Base-by-base conservation (phyloP, 1,284 basidiomycete species). In the Mrakiaceae sp. region DNA sequence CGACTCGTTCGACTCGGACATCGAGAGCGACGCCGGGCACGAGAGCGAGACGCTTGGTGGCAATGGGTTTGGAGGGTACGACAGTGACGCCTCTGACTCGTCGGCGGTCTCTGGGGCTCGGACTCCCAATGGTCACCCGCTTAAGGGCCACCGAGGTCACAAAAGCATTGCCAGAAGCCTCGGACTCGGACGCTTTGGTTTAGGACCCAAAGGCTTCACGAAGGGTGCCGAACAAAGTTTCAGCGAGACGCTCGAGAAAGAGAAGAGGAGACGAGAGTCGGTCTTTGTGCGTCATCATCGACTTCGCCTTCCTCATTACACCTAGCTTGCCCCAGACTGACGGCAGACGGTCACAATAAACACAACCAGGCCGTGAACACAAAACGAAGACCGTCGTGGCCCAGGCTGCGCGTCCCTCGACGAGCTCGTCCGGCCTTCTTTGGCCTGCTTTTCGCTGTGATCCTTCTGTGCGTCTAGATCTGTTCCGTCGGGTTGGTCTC, bases 51-150 rank as follows among this genome's bases (percentile, higher is more conserved):
- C 51, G 51, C n/a, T 52, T 52, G 8, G n/a, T 27, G 51, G 51
- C 8, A 52, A 52, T 14, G 51, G 51, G 1, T 52, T 52, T 5
- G 40, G 46, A 5, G 46, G 40, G 11, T 46, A 44, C 12, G 61
- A 51, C 5, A 48, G 16, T 14, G 54, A 44, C 47, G n/a, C 14
- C 3, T 16, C 47, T 1, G 43, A 53, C 14, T 57, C 55, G 14
- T 57, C 55, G 12, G 42, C 55, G 4, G 11, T 43, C 3, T 40
- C 39, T 6, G 47, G 12, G 6, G 39, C 49, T 3, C 6, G 51
- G 39, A 63, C 54, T 14, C 61, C 61, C 8, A 63, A 63, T 39
- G 55, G 61, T 5, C 61, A 63, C 27, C 61, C 61, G 44, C 61
- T 63, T 5, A 40, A 55, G 40, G 52, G 44, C 9, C 3, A 42